These are phyloP conservation scores for Penicillium sp. DNA, from an alignment of 2,329 filamentous ascomycete genomes.

Conservation along the genomic window DNA sequence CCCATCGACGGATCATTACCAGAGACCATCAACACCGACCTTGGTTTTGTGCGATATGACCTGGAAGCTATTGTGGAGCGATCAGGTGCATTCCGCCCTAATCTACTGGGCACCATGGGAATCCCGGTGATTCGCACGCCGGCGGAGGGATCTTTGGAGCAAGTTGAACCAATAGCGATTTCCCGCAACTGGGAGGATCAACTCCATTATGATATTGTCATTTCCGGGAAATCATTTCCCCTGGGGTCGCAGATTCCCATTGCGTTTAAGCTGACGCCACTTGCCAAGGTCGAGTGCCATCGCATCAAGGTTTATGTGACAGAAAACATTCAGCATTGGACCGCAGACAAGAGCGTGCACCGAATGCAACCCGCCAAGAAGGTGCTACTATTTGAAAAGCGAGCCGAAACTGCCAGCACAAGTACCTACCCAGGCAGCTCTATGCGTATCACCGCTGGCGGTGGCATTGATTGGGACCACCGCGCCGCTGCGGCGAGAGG, in stretches of 20 bases:
- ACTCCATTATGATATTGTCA: conserved; percentile 90
- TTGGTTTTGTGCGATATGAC: conserved; percentile 82
- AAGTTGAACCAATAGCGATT: conserved; percentile 88
- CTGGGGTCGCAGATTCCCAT: conserved; percentile 83
- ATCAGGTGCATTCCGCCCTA: conserved; percentile 82
- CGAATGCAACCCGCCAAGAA: conserved; percentile 78
- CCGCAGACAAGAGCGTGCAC: conserved; percentile 75
- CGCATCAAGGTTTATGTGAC: conserved; percentile 87
- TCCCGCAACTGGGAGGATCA: conserved; percentile 93
- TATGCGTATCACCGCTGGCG: conserved; percentile 69
- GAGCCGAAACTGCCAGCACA: conserved; percentile 68
- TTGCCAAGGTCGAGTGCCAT: conserved; percentile 90
- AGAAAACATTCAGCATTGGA: conserved; percentile 87
- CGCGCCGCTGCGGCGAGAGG: conserved; percentile 53
- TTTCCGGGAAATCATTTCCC: conserved; percentile 91
- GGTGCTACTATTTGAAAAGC: conserved; percentile 80
- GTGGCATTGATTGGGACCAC: conserved; percentile 65
- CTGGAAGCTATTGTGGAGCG: conserved; percentile 79
- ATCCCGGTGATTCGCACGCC: conserved; percentile 78
- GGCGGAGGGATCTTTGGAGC: conserved; percentile 80
- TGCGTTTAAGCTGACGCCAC: conserved; percentile 84
- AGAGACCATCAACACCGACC: conserved; percentile 81
- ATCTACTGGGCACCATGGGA: conserved; percentile 75
- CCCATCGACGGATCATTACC: conserved; percentile 69
- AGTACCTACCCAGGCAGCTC: conserved; percentile 69